Evolutionary conservation across 2,329 filamentous ascomycete genomes (phyloP).

Genomic region (Xylariaceae sp.): DNA sequence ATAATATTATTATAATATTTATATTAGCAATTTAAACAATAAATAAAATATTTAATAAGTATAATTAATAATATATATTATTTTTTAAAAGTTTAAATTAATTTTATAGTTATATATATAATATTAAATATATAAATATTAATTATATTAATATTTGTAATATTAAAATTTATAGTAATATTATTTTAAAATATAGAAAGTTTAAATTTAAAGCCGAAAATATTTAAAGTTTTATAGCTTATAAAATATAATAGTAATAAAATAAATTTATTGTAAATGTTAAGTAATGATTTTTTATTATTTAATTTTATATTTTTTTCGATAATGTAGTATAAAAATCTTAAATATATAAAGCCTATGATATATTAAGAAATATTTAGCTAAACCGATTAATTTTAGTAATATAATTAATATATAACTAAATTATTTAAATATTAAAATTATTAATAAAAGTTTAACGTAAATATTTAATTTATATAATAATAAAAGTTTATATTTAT

Average conservation of each 20-base stretch:
- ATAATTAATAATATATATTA: background rate
- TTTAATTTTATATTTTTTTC: background rate
- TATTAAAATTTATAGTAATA: background rate
- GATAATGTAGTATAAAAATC: background rate
- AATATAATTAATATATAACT: background rate
- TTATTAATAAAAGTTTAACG: background rate
- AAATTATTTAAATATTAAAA: background rate
- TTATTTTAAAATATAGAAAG: background rate
- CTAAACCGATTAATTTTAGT: background rate
- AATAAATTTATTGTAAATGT: background rate
- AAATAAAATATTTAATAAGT: background rate
- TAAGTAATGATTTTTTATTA: background rate
- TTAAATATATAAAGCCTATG: background rate
- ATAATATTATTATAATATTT: background rate
- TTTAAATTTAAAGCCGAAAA: too few species aligned
- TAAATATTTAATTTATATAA: background rate
- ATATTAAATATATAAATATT: background rate
- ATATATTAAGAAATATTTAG: background rate
- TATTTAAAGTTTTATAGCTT: background rate
- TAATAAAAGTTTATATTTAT: background rate
- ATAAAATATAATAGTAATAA: background rate
- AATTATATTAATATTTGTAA: background rate
- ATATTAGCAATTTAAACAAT: background rate
- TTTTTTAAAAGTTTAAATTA: background rate
- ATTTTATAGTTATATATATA: background rate